Conservation (phyloP, 768 basidiomycete genomes). For the Candolleomyces aberdarensis region DNA sequence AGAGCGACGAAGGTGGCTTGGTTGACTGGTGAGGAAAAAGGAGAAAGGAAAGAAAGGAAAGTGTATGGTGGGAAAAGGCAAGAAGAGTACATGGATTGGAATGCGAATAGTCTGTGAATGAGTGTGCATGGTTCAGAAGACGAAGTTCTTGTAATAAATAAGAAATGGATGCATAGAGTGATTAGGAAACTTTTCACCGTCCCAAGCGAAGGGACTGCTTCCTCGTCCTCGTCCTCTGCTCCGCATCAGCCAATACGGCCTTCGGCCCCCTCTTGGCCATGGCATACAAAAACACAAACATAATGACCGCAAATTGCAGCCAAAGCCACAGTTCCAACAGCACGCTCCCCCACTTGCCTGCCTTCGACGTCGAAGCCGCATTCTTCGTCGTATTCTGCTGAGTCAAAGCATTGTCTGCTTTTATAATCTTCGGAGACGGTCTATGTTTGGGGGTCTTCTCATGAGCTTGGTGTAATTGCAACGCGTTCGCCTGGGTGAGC, state of each 20-base stretch:
- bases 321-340: constrained; percentile 80
- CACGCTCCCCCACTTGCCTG: constrained; percentile 30
- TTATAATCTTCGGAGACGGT: not conserved
- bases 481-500: constrained; percentile 7
- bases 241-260: constrained; percentile 52
- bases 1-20: no score
- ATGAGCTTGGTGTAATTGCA: constrained; percentile 12
- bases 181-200: not conserved
- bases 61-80: no score
- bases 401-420: not conserved
- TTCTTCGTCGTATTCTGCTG: not conserved
- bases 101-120: no score
- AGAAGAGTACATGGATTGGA: no score
- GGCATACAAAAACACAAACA: constrained; percentile 75
- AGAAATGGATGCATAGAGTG: no score
- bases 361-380: constrained; percentile 13
- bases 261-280: constrained; percentile 79
- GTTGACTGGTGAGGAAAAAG: no score
- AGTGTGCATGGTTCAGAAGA: no score
- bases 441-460: no score
- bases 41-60: no score
- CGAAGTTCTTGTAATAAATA: no score
- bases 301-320: constrained; percentile 75
- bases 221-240: constrained; percentile 22
- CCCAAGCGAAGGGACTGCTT: constrained; percentile 10